Conservation (phyloP, 73 alveolate species). For the Breviolum minutum region DNA sequence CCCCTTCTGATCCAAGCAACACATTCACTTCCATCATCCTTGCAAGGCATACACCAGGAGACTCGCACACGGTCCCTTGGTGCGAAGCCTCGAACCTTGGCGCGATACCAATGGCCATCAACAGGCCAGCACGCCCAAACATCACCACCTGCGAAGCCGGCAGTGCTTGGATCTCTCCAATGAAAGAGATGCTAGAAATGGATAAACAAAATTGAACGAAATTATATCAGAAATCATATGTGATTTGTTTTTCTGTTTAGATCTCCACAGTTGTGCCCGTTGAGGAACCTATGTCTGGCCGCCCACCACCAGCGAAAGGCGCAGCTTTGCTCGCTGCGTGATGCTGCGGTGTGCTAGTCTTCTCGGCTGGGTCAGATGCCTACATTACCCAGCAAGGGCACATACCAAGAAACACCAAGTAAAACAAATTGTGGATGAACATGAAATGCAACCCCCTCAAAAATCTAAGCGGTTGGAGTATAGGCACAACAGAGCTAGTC, state of each 20-base stretch:
- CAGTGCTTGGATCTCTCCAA: not conserved
- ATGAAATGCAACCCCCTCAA: too few species aligned
- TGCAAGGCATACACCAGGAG: constrained; percentile 28
- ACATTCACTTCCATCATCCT: constrained; percentile 33
- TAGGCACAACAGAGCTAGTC: too few species aligned
- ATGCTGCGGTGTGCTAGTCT: constrained; percentile 53
- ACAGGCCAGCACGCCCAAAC: constrained; percentile 88
- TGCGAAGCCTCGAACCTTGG: constrained; percentile 65
- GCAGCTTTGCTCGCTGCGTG: constrained; percentile 62
- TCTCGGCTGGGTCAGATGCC: constrained; percentile 17
- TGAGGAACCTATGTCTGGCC: constrained; percentile 81
- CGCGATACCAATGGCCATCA: constrained; percentile 86
- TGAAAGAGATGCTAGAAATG: not conserved
- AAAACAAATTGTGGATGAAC: too few species aligned
- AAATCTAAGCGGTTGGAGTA: too few species aligned
- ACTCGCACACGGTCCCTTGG: constrained; percentile 76
- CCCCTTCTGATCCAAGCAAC: not conserved
- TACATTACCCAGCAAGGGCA: not conserved
- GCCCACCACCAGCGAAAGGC: constrained; percentile 85
- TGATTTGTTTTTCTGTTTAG: too few species aligned
- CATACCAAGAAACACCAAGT: too few species aligned
- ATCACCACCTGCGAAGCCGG: constrained; percentile 12
- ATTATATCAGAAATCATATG: too few species aligned
- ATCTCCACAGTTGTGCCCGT: too few species aligned
- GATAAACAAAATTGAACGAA: too few species aligned